A percentile compares a stretch with the other conserved stretches of the same genome.
Conservation (phyloP, 495 filamentous ascomycete genomes). For the Choiromyces venosus region DNA sequence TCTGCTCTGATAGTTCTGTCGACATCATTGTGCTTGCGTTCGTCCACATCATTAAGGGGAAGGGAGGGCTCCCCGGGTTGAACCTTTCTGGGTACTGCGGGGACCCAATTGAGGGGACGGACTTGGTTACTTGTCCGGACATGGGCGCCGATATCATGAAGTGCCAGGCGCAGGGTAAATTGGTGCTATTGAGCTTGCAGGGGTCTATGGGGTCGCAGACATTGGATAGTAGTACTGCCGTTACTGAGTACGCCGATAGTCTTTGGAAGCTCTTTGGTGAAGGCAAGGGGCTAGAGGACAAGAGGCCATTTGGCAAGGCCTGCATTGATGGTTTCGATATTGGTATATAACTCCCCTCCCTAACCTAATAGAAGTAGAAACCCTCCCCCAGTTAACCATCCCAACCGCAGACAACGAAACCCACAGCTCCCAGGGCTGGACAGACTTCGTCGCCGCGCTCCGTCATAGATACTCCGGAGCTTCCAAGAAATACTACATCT, state of each 20-base stretch:
- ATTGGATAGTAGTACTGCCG: slow-evolving; percentile 43
- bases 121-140: slow-evolving; percentile 42
- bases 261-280: slow-evolving; percentile 51
- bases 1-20: slow-evolving; percentile 1
- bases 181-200: slow-evolving; percentile 48
- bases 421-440: slow-evolving; percentile 44
- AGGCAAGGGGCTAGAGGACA: slow-evolving; percentile 36
- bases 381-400: not conserved
- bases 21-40: slow-evolving; percentile 11
- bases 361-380: too few species aligned
- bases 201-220: slow-evolving; percentile 42
- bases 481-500: slow-evolving; percentile 47
- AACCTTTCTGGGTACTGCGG: slow-evolving; percentile 3
- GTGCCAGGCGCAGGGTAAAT: slow-evolving; percentile 48
- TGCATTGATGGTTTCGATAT: slow-evolving; percentile 52
- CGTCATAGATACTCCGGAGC: slow-evolving; percentile 42
- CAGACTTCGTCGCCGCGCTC: slow-evolving; percentile 43
- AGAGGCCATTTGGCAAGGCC: slow-evolving; percentile 47
- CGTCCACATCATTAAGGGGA: not conserved
- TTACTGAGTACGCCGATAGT: slow-evolving; percentile 45
- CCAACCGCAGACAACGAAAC: slow-evolving; percentile 41
- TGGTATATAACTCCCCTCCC: slow-evolving; percentile 25
- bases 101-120: slow-evolving; percentile 11
- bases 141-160: slow-evolving; percentile 45
- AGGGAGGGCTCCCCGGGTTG: not conserved